A percentile compares a stretch with the other conserved stretches of the same genome.
Evolutionary conservation across 2,329 filamentous ascomycete genomes (phyloP).

Genomic region (Penicillium sumatraense): DNA sequence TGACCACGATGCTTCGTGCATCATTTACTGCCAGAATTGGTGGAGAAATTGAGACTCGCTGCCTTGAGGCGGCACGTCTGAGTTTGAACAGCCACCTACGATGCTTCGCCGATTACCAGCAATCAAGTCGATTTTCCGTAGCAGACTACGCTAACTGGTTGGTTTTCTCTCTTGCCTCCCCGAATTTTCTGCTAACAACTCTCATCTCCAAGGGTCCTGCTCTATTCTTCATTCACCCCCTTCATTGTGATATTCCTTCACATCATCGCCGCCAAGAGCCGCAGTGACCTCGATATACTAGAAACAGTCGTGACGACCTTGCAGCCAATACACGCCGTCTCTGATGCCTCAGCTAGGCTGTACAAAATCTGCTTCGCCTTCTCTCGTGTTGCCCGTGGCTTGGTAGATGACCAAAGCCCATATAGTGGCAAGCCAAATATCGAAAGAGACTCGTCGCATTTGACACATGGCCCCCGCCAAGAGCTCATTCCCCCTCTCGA

Average conservation of each 20-base stretch:
- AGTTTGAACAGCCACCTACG: constrained; percentile 22
- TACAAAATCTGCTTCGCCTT: constrained; percentile 22
- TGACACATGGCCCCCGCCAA: background rate
- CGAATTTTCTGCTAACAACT: background rate
- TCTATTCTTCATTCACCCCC: constrained; percentile 29
- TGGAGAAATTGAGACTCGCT: constrained; percentile 19
- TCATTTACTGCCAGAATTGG: constrained; percentile 6
- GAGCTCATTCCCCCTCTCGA: background rate
- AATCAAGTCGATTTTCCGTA: constrained; percentile 10
- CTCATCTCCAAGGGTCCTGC: constrained; percentile 21
- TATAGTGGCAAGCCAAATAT: constrained; percentile 16
- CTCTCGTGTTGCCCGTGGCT: constrained; percentile 13
- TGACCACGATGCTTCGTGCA: constrained; percentile 20
- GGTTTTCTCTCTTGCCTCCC: background rate
- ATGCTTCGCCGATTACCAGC: constrained; percentile 17
- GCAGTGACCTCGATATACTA: constrained; percentile 23
- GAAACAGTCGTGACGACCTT: constrained; percentile 23
- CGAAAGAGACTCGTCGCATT: constrained; percentile 12
- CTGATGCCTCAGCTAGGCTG: constrained; percentile 13
- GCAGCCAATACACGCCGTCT: constrained; percentile 8
- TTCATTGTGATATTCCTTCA: constrained; percentile 33
- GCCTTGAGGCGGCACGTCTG: constrained; percentile 22
- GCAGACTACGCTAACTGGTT: constrained; percentile 30
- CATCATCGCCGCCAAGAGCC: constrained; percentile 20
- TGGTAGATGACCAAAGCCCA: constrained; percentile 12